Evolutionary conservation across 768 basidiomycete species (phyloP).

Genomic region (Leccinum variicolor): DNA sequence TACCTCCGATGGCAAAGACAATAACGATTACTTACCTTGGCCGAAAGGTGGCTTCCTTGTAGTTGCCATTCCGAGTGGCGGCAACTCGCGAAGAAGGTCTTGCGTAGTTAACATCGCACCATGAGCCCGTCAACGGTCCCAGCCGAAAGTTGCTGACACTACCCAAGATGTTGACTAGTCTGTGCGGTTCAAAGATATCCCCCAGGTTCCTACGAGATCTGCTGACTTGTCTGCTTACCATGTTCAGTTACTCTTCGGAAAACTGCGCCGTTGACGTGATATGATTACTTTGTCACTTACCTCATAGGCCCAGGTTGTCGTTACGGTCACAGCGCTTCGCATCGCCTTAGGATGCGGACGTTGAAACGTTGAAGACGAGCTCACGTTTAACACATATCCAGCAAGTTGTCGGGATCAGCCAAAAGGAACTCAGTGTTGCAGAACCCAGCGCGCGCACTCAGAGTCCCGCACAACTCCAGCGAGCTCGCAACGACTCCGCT

Average conservation of each 20-base stretch:
- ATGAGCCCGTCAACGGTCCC: not conserved
- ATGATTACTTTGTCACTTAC: not conserved
- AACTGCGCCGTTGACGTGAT: not conserved
- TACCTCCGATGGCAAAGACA: constrained; percentile 14
- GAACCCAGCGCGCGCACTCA: not conserved
- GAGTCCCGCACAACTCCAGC: no score
- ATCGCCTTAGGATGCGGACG: not conserved
- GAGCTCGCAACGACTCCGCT: no score
- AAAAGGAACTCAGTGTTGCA: not conserved
- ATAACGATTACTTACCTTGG: constrained; percentile 20
- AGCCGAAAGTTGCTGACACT: constrained; percentile 2
- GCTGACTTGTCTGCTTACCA: not conserved
- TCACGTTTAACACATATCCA: not conserved
- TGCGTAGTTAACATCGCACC: constrained; percentile 3
- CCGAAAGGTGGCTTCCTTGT: constrained; percentile 10
- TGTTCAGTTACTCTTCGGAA: not conserved
- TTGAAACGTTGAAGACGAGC: not conserved
- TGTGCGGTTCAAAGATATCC: not conserved
- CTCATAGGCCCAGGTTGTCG: not conserved
- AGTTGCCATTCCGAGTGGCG: constrained; percentile 8
- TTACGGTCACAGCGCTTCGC: not conserved
- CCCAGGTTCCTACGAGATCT: not conserved
- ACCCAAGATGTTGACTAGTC: constrained; percentile 3
- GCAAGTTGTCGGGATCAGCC: not conserved
- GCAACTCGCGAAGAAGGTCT: constrained; percentile 1